A percentile compares a stretch with the other conserved stretches of the same genome.
Conservation (phyloP, 73 alveolate genomes). For the Symbiodinium natans region DNA sequence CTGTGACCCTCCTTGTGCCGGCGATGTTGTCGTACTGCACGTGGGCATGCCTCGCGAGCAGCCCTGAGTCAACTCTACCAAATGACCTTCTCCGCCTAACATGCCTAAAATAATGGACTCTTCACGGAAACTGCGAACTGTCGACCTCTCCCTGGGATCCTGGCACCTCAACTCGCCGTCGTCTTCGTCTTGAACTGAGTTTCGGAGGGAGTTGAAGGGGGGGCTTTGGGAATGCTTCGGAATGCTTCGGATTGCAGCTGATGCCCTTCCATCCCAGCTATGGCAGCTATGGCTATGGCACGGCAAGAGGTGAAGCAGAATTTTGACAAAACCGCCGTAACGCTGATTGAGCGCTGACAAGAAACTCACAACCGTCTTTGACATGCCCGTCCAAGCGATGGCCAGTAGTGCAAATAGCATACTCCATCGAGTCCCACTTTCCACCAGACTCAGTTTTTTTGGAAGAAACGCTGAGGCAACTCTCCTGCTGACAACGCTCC, state of each 20-base stretch:
- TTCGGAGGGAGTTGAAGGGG: too few species aligned
- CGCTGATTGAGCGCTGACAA: not conserved
- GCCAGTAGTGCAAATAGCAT: not conserved
- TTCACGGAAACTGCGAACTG: too few species aligned
- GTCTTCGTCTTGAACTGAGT: slow-evolving; percentile 11
- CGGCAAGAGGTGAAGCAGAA: too few species aligned
- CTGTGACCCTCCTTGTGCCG: not conserved
- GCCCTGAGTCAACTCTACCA: not conserved
- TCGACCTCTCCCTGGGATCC: not conserved
- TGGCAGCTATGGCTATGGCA: too few species aligned
- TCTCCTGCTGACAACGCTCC: too few species aligned
- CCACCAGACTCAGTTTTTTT: not conserved
- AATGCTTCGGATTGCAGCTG: too few species aligned
- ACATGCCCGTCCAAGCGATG: not conserved
- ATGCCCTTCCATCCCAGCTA: too few species aligned
- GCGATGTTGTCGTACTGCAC: slow-evolving; percentile 7
- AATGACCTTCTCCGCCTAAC: too few species aligned
- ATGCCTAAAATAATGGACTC: not conserved
- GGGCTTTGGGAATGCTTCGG: too few species aligned
- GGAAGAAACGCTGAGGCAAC: too few species aligned
- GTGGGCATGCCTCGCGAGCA: not conserved
- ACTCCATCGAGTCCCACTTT: not conserved
- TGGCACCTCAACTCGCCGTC: slow-evolving; percentile 30
- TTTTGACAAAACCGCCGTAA: too few species aligned
- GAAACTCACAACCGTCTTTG: not conserved